Evolutionary conservation across 257 asterid species (phyloP), one percentile per base, ranked within the genome.

Genomic region (Gentiana straminea): DNA sequence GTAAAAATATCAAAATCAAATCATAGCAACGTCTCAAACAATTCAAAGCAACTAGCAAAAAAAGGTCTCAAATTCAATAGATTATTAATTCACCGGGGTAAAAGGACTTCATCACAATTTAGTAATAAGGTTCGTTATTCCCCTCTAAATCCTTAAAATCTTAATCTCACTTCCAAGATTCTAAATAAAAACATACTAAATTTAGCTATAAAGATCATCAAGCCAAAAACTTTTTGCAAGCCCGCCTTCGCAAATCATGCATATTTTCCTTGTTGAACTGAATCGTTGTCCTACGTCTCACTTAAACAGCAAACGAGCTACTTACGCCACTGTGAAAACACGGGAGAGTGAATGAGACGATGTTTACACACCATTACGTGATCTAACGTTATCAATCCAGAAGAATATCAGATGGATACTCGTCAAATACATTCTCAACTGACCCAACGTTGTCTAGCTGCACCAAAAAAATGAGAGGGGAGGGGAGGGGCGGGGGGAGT

Each of bases 381-480:
- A 32, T 57, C 51, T 55, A 24, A 24, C 24, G 33, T 34, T 12
- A 3, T 48, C 70, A 89, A 48, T 79, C 94, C 0, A 94, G 86
- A 54, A 82, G 86, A 58, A 86, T 79, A 62, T 86, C 94, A 73
- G 77, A 56, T 36, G 75, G 73, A 70, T 80, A 80, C 8, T 79
- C 86, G 48, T 86, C 94, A 60, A 86, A 82, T 57, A 86, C 95
- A 13, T 24, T 24, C 24, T 24, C 24, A 24, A 77, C 72, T 11
- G 79, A 59, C 38, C 73, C 85, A 55, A 78, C 47, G 63, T 81
- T 76, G 65, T 73, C 91, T 72, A 84, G 91, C 78, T 79, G 86
- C 67, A 58, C 62, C 41, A 43, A 7, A 62, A 46, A 55, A 54
- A 36, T 41, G 45, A 51, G 5, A 44, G 10, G 34, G 1, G 24